Base-by-base conservation (phyloP, 495 filamentous ascomycete species). In the Lophiotrema nucula region DNA sequence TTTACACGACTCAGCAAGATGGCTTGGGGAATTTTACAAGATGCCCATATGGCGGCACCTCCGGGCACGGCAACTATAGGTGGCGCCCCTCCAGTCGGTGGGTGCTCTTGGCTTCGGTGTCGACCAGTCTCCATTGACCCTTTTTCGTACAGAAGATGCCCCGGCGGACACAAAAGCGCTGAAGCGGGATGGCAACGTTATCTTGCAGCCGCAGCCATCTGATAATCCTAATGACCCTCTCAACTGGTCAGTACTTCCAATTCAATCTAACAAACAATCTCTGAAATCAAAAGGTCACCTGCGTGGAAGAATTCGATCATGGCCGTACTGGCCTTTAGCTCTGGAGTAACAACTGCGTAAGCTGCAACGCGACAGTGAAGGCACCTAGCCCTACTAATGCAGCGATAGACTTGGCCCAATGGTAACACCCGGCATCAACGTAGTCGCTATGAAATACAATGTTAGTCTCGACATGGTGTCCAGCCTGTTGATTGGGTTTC, bases 181-280 rank as follows among this genome's bases (percentile, higher is more conserved):
- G 39, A 59, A 65, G 45, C 47, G 56, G n/a, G 84, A 96, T 71
- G 93, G 92, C 28, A 82, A 83, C 47, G 90, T 97, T 60, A 88
- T 98, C 50, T 75, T 98, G 12, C 86, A 95, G 0, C 92, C 92
- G 0, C 93, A 97, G 65, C 93, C 93, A 0, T 90, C 96, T 39
- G 89, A 96, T 39, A 89, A 87, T 1, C 74, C 78, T 22, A 96
- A 97, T 60, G 93, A 98, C 66, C 93, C 93, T 0, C 73, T 98
- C 42, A 98, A 98, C 64, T 98, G 93, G 93, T 84, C 50, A 10
- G 6, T 19, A 1, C n/a, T 15, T 41, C 31, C 41, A 28, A 8
- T 11, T 26, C 6, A 11, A 6, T 3, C 10, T 42, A 25, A 16
- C 2, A 24, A 11, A 13, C 22, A 13, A 10, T 4, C 2, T 5